These are phyloP conservation scores for Apophysomyces elegans DNA, from an alignment of 371 early-diverging fungal genomes.

Conservation along the genomic window DNA sequence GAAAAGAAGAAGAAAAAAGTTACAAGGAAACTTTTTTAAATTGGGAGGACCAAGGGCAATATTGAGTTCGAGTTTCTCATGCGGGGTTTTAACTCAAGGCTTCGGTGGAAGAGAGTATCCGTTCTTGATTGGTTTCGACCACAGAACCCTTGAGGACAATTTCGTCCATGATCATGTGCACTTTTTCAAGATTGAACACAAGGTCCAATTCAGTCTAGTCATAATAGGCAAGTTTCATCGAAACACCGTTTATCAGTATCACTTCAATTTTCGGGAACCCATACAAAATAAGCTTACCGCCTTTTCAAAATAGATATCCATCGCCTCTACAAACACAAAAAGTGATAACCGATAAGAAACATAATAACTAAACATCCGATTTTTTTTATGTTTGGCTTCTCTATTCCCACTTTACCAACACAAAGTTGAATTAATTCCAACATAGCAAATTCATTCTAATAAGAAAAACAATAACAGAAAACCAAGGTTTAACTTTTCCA, in stretches of 20 bases:
- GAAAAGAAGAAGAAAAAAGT: not conserved
- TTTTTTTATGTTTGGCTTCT: not conserved
- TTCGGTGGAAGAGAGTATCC: conserved; percentile 17
- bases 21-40: not conserved
- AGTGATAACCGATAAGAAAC: conserved; percentile 6
- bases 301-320: conserved; percentile 52
- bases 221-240: conserved; percentile 13
- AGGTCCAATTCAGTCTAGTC: conserved; percentile 54
- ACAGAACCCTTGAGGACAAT: conserved; percentile 47
- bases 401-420: conserved; percentile 37
- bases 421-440: conserved; percentile 52
- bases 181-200: conserved; percentile 52
- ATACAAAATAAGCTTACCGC: conserved; percentile 32
- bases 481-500: not conserved
- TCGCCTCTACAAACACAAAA: conserved; percentile 29
- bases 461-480: not conserved
- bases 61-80: conserved; percentile 3
- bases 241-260: conserved; percentile 2
- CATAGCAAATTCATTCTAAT: conserved; percentile 52
- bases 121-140: conserved; percentile 33
- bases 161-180: conserved; percentile 56
- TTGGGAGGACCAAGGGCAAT: not conserved
- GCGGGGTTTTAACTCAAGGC: conserved; percentile 7
- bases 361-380: not conserved
- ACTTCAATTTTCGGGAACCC: conserved; percentile 7